Conservation (phyloP, 192 early-diverging fungal genomes). For the Funneliformis mosseae region DNA sequence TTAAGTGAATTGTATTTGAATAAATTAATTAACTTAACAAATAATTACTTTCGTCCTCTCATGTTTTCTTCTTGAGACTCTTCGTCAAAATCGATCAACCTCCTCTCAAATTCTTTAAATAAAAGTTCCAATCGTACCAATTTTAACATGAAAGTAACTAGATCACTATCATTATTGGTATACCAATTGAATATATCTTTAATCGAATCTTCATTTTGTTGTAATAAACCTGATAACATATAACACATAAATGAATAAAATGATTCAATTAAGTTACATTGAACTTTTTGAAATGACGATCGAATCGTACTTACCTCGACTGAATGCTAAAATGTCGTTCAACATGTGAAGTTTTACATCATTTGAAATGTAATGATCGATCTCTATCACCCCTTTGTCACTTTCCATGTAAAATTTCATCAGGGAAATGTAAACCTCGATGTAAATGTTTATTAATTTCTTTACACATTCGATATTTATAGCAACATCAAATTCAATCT, state of each 20-base stretch:
- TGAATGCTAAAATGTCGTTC: not conserved
- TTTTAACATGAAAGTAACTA: conserved; percentile 22
- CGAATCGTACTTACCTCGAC: conserved; percentile 27
- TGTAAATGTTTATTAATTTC: not conserved
- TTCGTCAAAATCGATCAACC: not conserved
- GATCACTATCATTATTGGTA: conserved; percentile 36
- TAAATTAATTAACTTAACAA: not conserved
- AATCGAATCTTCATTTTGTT: not conserved
- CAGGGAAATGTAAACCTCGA: not conserved
- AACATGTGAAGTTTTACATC: not conserved
- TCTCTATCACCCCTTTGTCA: not conserved
- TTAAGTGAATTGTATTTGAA: not conserved
- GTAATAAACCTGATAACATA: not conserved
- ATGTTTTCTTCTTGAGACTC: not conserved
- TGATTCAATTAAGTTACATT: not conserved
- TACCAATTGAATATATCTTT: conserved; percentile 29
- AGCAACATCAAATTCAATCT: not conserved
- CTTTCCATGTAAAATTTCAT: not conserved
- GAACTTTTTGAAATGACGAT: not conserved
- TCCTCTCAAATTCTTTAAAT: not conserved
- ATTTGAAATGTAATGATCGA: not conserved
- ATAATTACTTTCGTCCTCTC: not conserved
- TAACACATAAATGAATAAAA: not conserved
- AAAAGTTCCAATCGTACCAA: conserved; percentile 14
- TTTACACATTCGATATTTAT: not conserved